Conservation (phyloP, 371 early-diverging fungal species). For the Zychaea mexicana region DNA sequence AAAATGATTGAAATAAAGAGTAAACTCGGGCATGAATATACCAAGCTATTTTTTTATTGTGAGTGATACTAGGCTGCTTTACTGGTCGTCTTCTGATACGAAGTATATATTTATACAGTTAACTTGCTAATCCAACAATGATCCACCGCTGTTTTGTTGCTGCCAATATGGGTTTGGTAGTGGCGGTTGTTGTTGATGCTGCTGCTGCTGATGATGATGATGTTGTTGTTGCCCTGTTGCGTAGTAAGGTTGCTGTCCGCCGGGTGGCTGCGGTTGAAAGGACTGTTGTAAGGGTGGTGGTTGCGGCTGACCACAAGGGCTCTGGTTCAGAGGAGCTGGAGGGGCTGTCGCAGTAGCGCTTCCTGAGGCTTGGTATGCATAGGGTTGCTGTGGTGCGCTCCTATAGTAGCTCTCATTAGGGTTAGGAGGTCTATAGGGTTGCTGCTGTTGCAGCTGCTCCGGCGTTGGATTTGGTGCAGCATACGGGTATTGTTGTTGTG, state of each 20-base stretch:
- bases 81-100: neutral
- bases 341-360: neutral
- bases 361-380: neutral
- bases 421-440: neutral
- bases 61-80: no score
- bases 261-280: neutral
- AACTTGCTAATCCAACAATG: conserved; percentile 4
- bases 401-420: neutral
- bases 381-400: neutral
- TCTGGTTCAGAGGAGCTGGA: neutral
- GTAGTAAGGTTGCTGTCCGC: conserved; percentile 1
- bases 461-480: no score
- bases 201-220: neutral
- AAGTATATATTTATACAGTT: neutral
- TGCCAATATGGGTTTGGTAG: neutral
- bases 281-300: no score
- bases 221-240: neutral
- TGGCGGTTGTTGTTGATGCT: neutral
- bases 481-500: neutral
- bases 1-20: no score
- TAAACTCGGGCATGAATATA: no score
- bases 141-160: neutral
- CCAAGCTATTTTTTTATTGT: no score
- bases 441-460: no score
- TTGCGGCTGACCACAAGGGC: no score